phyloP scores from a whole-genome alignment of 2,329 filamentous ascomycete species.

The Fusarium cicatricum region DNA sequence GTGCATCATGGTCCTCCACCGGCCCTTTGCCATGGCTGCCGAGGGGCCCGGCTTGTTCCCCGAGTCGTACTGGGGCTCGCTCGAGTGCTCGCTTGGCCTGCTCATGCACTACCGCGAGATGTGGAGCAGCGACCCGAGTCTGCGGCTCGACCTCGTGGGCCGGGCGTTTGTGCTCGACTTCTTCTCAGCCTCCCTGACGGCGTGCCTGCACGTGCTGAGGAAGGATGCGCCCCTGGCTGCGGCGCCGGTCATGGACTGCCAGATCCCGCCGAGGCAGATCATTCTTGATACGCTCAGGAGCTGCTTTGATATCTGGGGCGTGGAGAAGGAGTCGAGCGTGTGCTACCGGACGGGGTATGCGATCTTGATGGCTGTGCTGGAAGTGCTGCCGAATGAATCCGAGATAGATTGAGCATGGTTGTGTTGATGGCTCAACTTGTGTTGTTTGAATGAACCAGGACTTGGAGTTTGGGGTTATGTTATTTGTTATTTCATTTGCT shows the following conservation, averaged over 20 bases:
- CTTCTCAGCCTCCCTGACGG: conserved; percentile 48
- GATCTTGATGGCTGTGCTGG: conserved; percentile 42
- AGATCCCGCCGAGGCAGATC: conserved; percentile 47
- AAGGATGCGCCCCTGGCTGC: conserved; percentile 46
- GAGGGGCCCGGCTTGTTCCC: conserved; percentile 46
- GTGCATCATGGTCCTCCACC: conserved; percentile 49
- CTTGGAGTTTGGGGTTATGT: no score
- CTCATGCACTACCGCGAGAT: conserved; percentile 49
- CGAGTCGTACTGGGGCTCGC: conserved; percentile 49
- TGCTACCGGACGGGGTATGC: conserved; percentile 48
- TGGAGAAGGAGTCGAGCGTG: conserved; percentile 47
- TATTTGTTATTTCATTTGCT: no score
- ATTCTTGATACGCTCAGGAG: conserved; percentile 47
- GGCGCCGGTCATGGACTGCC: conserved; percentile 38
- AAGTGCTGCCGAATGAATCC: conserved; percentile 35
- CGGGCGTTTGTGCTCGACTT: conserved; percentile 48
- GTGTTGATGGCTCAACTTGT: no score
- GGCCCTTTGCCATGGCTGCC: conserved; percentile 47
- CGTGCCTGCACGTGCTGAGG: conserved; percentile 47
- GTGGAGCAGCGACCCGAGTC: conserved; percentile 41
- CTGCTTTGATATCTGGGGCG: conserved; percentile 49
- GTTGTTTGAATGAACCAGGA: no score
- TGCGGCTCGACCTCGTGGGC: conserved; percentile 45
- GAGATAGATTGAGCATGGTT: neutral
- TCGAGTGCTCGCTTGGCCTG: conserved; percentile 49